These are phyloP conservation scores for Drechslerella dactyloides DNA, from an alignment of 2,329 filamentous ascomycete species.

Conservation along the genomic window DNA sequence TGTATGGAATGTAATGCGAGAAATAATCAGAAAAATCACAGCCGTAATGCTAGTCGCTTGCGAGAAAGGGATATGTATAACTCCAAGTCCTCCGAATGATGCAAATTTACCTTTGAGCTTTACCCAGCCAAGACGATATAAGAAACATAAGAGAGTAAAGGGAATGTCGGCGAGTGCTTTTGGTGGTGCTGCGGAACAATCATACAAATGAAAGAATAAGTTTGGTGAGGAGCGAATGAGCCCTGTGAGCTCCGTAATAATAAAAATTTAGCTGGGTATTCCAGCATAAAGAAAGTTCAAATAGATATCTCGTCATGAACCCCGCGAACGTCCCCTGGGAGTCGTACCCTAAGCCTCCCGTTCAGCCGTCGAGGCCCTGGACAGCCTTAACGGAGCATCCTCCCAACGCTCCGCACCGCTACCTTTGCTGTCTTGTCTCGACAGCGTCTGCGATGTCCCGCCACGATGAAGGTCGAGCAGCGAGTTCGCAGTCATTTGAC, in stretches of 20 bases:
- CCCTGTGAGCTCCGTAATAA: too few relatives aligned
- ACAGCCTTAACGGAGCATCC: constrained; percentile 31
- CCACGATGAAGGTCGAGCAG: constrained; percentile 5
- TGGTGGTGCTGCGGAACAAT: too few relatives aligned
- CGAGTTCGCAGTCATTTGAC: constrained; percentile 25
- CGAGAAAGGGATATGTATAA: constrained; percentile 12
- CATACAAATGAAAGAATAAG: too few relatives aligned
- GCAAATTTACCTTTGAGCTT: constrained; percentile 11
- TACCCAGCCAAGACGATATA: constrained; percentile 3
- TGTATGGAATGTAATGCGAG: too few relatives aligned
- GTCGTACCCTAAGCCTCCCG: constrained; percentile 4
- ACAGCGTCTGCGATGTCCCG: neutral
- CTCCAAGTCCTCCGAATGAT: constrained; percentile 28
- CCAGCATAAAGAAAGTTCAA: too few relatives aligned
- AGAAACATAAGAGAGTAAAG: too few relatives aligned
- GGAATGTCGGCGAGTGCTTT: too few relatives aligned
- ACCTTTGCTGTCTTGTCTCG: constrained; percentile 25
- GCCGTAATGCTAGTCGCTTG: constrained; percentile 10
- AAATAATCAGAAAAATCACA: too few relatives aligned
- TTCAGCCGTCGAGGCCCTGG: constrained; percentile 35
- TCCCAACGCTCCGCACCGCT: constrained; percentile 28
- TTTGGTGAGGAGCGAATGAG: too few relatives aligned
- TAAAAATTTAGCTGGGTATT: too few relatives aligned
- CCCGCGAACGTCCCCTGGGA: too few relatives aligned
- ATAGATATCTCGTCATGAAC: too few relatives aligned